Base-by-base conservation (phyloP, 2,329 filamentous ascomycete species). In the Onygenales sp. region DNA sequence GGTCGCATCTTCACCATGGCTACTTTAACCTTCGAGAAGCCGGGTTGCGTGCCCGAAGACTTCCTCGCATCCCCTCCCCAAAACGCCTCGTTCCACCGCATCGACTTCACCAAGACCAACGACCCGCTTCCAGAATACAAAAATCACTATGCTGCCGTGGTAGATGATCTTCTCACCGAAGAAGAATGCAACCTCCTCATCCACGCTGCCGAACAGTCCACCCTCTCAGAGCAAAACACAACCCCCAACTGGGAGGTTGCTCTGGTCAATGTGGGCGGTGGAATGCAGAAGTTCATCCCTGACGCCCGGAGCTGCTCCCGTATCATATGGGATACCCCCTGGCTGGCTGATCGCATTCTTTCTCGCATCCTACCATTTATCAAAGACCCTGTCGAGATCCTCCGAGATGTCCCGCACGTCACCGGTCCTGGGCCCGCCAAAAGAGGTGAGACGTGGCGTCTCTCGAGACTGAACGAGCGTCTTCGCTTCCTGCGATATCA, bases 401-500 rank as follows among this genome's bases (percentile, higher is more conserved):
- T 74, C 40, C 55, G 65, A 47, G 65, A 60, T 57, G 63, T 48
- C 64, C 72, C 69, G 0, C 40, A 56, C 0, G 68, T 80, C 17
- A 78, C 76, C 4, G 77, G 77, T 0, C 65, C 68, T 7, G 70
- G 73, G 2, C 72, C 74, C 1, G 61, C 58, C 5, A 74, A 66
- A 53, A 65, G 74, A 3, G 65, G 68, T 0, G 74, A 77, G 53
- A 68, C 56, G 0, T 68, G 60, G 47, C 52, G 55, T 17, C 47
- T 72, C 9, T 4, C 49, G 10, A 39, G 83, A 8, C 65, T 88
- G 42, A 93, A 93, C 65, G 80, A 89, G 64, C 72, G 87, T 37
- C 78, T 91, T 77, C 74, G 88, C 32, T 91, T 91, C 61, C 70
- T 94, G 49, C 84, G 81, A 62, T 93, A 93, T 65, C 76, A 76